Base-by-base conservation (phyloP, 73 alveolate genomes). In the Urostyla sp. region DNA sequence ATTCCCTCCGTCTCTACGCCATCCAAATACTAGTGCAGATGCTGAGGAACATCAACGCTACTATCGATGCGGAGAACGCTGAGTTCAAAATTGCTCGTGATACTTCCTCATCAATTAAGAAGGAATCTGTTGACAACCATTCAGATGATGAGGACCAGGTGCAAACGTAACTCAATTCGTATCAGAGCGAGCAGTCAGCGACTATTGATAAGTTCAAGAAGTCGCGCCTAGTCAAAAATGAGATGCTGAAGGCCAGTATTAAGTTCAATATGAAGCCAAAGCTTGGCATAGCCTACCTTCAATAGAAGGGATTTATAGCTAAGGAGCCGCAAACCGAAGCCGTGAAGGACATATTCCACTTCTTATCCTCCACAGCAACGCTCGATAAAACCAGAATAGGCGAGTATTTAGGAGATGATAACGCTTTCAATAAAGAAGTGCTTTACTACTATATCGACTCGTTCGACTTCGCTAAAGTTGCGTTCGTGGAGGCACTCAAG, bases 241-340 rank as follows among this genome's bases (percentile, higher is more conserved):
- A 95, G 43, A 59, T 97, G 63, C 80, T 91, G 72, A 95, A 81
- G 58, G 99, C 99, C 28, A 95, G 96, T 2, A 45, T 87, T 28
- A 94, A 97, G 85, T 97, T 97, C 84, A 97, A 97, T 79, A 52
- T 87, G 73, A 97, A 97, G 72, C 97, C 98, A 38, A 95, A 95
- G 86, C 87, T 85, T 45, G 99, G 99, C 16, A 88, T 97, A 0
- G 89, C 89, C 21, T 97, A 90, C 61, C 80, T 97, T 10, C 85
- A 85, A 35, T 84, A 90, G 46, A 80, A 81, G 48, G 93, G 95
- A 52, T 67, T 77, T 57, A 87, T 91, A 7, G 51, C 88, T 36
- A 79, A 61, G 46, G 77, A 69, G 4, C 75, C 75, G 26, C 51
- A 83, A 20, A 91, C 85, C 35, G 76, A 93, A 51, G 89, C 87